Conservation (phyloP, 2,329 filamentous ascomycete species). For the Dactylonectria macrodidyma region DNA sequence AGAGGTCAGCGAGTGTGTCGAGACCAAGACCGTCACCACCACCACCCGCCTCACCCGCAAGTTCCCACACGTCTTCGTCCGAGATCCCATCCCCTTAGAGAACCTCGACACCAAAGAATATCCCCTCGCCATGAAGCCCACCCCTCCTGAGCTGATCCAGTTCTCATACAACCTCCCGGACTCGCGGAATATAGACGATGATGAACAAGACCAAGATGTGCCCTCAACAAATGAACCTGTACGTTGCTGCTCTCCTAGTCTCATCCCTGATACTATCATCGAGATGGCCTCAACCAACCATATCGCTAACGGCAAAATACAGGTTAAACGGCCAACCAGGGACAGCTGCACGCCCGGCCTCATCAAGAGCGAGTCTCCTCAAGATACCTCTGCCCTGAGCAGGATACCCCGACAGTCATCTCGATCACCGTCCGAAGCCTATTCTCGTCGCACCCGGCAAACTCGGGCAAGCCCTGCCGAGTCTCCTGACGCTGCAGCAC, state of each 20-base stretch:
- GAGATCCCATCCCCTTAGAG: slow-evolving; percentile 77
- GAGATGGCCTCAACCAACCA: neutral
- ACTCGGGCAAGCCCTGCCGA: slow-evolving; percentile 50
- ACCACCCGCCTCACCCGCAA: slow-evolving; percentile 90
- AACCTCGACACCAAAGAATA: slow-evolving; percentile 91
- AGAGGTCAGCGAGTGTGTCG: slow-evolving; percentile 75
- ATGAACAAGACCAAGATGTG: slow-evolving; percentile 37
- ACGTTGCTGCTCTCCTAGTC: slow-evolving; percentile 19
- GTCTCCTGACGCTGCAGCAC: slow-evolving; percentile 47
- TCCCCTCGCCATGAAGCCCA: slow-evolving; percentile 86
- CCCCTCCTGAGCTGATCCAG: slow-evolving; percentile 82
- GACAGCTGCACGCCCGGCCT: slow-evolving; percentile 46
- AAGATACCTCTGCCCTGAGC: slow-evolving; percentile 45
- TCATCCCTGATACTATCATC: neutral
- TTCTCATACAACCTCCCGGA: slow-evolving; percentile 79
- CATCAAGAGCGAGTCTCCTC: slow-evolving; percentile 47
- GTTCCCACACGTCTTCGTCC: slow-evolving; percentile 88
- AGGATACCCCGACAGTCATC: slow-evolving; percentile 51
- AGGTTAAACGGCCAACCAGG: slow-evolving; percentile 42
- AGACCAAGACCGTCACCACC: slow-evolving; percentile 85
- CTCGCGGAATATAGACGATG: slow-evolving; percentile 47
- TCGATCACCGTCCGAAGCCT: slow-evolving; percentile 53
- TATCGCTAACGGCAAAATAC: slow-evolving; percentile 16
- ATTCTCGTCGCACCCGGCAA: slow-evolving; percentile 50
- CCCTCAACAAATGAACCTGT: slow-evolving; percentile 39